phyloP scores from a whole-genome alignment of 345 rosid genomes.

The Alliaria petiolata region DNA sequence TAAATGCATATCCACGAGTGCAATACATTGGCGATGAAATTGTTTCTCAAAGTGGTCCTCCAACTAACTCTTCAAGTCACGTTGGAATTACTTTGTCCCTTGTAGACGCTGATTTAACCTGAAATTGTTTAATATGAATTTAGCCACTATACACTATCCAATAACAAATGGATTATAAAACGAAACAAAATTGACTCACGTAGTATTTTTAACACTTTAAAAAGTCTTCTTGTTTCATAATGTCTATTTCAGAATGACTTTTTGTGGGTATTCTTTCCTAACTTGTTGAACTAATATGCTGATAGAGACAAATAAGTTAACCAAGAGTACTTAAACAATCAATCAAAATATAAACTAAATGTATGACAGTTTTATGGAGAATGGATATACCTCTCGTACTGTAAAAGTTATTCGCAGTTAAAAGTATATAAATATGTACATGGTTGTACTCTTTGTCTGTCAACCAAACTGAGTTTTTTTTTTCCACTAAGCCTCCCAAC shows the following conservation, averaged over 20 bases:
- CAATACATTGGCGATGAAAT: not conserved
- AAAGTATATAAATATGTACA: not conserved
- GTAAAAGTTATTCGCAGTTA: not conserved
- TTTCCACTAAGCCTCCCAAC: not conserved
- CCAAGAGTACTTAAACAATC: too few relatives aligned
- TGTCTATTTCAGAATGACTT: too few relatives aligned
- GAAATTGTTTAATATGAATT: not conserved
- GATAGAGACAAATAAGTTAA: too few relatives aligned
- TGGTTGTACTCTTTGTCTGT: not conserved
- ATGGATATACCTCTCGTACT: not conserved
- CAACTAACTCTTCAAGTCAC: not conserved
- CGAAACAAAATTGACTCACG: too few relatives aligned
- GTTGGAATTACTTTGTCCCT: not conserved
- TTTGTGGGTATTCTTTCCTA: too few relatives aligned
- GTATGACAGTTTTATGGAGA: too few relatives aligned
- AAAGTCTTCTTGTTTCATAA: too few relatives aligned
- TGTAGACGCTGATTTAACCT: not conserved
- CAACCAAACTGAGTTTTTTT: not conserved
- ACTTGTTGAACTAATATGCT: too few relatives aligned
- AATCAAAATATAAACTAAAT: too few relatives aligned
- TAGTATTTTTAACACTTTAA: too few relatives aligned
- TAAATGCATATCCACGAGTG: not conserved
- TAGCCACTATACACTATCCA: not conserved
- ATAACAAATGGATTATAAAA: not conserved
- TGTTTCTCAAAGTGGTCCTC: not conserved